Conservation (phyloP, 495 filamentous ascomycete species). For the Xylaria cubensis region DNA sequence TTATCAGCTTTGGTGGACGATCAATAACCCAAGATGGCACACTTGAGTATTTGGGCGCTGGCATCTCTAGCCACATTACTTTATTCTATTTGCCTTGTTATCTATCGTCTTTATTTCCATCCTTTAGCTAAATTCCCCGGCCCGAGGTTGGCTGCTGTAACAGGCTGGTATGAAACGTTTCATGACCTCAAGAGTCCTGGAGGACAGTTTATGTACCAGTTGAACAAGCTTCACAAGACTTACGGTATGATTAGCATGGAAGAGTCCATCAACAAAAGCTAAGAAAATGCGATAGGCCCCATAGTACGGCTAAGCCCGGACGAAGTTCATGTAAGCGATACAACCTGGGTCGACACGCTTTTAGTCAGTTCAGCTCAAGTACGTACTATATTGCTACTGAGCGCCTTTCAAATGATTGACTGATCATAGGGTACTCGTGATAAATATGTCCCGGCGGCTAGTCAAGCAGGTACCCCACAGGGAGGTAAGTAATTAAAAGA, state of each 20-base stretch:
- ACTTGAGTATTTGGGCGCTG: not conserved
- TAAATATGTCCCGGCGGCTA: constrained; percentile 18
- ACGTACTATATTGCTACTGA: not conserved
- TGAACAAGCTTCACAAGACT: constrained; percentile 49
- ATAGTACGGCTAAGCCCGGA: constrained; percentile 20
- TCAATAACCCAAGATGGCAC: not conserved
- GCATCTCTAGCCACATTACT: constrained; percentile 38
- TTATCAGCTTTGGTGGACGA: not conserved
- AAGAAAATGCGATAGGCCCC: not conserved
- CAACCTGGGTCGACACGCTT: constrained; percentile 19
- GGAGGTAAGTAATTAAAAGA: constrained; percentile 4
- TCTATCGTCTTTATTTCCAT: constrained; percentile 59
- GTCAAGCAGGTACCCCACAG: constrained; percentile 10
- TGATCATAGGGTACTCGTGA: constrained; percentile 13
- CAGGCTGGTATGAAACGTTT: constrained; percentile 57
- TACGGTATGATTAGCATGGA: constrained; percentile 43
- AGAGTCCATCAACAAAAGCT: not conserved
- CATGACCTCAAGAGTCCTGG: constrained; percentile 44
- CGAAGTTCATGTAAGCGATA: constrained; percentile 17
- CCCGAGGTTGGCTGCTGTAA: constrained; percentile 57
- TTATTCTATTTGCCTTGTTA: constrained; percentile 20
- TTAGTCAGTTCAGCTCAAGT: constrained; percentile 4
- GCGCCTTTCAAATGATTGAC: not conserved
- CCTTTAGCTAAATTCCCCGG: constrained; percentile 61
- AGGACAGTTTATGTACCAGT: constrained; percentile 47